Base-by-base conservation (phyloP, 768 basidiomycete species). In the Chalciporus piperatus region DNA sequence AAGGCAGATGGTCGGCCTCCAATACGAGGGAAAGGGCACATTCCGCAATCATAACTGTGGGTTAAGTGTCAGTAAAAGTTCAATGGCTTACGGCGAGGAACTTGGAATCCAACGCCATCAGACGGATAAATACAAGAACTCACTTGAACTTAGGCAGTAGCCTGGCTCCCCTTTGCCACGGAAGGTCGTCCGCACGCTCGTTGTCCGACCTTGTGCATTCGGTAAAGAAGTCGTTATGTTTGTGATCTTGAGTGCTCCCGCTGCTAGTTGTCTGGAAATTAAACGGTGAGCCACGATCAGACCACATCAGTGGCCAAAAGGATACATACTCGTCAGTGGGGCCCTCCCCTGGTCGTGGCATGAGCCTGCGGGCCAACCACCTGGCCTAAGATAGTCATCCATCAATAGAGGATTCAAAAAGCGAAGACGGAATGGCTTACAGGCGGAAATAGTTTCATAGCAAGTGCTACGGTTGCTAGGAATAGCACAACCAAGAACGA, bases 141-240 rank as follows among this genome's bases (percentile, higher is more conserved):
- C 13, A 50, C 57, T 46, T 16, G 55, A 56, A 23, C 54, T 33
- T 25, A 56, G 39, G 19, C 55, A 61, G 67, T 90, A 91, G 4
- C 90, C 87, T 7, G 92, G 89, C 62, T 94, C 92, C 8, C 89
- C 89, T 30, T 80, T 70, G 1, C 82, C 86, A 43, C 73, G 77
- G 55, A 92, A 73, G 5, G 74, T 76, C 6, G 82, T 83, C 60
- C 85, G 78, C 23, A 84, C 83, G 40, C 42, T 52, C 14, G 59
- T 81, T 66, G 14, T 81, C 60, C 33, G 70, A 66, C 37, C 68
- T 30, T 61, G 55, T 2, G 76, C 71, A 10, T 71, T 60, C 2
- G 80, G 71, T 11, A 77, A 72, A 3, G 88, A 83, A 2, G 75
- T 77, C 0, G 91, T 87, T 49, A 92, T 70, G 62, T 93, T 96